Evolutionary conservation across 192 early-diverging fungal genomes (phyloP).

Genomic region (Chytriomyces sp.): DNA sequence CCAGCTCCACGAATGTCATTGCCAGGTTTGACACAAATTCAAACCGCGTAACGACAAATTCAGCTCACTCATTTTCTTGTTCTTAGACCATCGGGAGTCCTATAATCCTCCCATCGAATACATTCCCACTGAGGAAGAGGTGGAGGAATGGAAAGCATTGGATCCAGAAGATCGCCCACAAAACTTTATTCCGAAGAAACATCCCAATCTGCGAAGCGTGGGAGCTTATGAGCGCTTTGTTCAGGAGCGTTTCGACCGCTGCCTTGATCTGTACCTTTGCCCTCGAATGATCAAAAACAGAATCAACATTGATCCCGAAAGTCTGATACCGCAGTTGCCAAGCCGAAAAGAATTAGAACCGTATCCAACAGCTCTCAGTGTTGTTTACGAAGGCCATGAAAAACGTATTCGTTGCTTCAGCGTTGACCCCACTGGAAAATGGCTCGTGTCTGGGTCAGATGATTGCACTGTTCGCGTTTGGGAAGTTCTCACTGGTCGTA

Average conservation of each 20-base stretch:
- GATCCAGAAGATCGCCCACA: conserved; percentile 78
- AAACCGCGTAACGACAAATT: not conserved
- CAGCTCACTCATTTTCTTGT: not conserved
- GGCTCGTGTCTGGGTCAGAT: conserved; percentile 87
- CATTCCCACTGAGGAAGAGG: conserved; percentile 81
- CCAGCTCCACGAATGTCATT: conserved; percentile 87
- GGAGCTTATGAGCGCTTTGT: conserved; percentile 89
- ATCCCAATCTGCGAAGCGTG: conserved; percentile 77
- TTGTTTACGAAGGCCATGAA: conserved; percentile 83
- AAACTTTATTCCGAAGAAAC: conserved; percentile 73
- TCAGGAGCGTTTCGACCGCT: conserved; percentile 94
- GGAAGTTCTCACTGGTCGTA: conserved; percentile 91
- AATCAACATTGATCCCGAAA: conserved; percentile 87
- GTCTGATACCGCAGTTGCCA: conserved; percentile 93
- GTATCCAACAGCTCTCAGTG: conserved; percentile 81
- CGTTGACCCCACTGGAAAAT: conserved; percentile 92
- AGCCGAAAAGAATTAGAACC: conserved; percentile 92
- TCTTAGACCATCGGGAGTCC: conserved; percentile 78
- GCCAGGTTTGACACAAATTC: conserved; percentile 59
- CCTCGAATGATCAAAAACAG: conserved; percentile 89
- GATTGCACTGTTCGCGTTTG: conserved; percentile 87
- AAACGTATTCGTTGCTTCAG: conserved; percentile 80
- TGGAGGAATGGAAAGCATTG: conserved; percentile 74
- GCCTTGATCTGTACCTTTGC: conserved; percentile 95
- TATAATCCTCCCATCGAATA: conserved; percentile 98